Percentiles rank a stretch among this genome's conserved stretches.
Conservation (phyloP, 768 basidiomycete species). For the Dentipellis fragilis region DNA sequence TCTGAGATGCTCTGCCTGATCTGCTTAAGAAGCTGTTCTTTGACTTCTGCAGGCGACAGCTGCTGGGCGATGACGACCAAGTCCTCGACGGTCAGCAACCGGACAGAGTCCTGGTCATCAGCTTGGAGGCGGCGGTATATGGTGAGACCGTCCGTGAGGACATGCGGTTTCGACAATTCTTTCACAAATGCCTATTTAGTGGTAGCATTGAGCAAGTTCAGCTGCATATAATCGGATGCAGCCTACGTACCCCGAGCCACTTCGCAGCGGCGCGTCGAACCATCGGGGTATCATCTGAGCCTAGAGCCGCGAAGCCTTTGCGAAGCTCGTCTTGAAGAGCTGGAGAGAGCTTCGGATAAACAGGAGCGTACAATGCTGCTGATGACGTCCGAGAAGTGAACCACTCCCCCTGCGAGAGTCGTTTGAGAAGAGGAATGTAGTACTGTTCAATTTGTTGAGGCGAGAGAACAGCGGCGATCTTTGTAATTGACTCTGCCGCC, state of each 20-base stretch:
- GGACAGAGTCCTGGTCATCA: conserved; percentile 97
- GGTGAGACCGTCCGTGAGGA: conserved; percentile 80
- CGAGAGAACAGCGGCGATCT: conserved; percentile 71
- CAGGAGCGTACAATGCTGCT: conserved; percentile 85
- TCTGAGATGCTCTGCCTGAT: conserved; percentile 84
- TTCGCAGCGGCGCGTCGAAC: conserved; percentile 93
- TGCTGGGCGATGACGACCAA: conserved; percentile 86
- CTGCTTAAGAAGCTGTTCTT: conserved; percentile 80
- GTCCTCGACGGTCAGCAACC: conserved; percentile 90
- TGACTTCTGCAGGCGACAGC: conserved; percentile 80
- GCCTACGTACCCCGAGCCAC: conserved; percentile 77
- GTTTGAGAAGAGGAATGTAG: conserved; percentile 85
- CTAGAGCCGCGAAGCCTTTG: conserved; percentile 72
- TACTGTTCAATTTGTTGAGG: conserved; percentile 76
- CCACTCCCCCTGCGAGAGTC: conserved; percentile 92
- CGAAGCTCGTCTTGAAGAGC: conserved; percentile 79
- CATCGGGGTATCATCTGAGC: conserved; percentile 97
- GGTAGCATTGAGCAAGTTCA: no score
- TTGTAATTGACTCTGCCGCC: conserved; percentile 95
- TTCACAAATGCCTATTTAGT: conserved; percentile 59
- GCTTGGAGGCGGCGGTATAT: conserved; percentile 89
- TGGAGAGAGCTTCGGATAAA: conserved; percentile 72
- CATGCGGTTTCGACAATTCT: conserved; percentile 68
- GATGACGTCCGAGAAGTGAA: conserved; percentile 97
- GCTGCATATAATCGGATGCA: no score